Percentiles rank a stretch among this genome's conserved stretches.
These are phyloP conservation scores for Cercospora sp. DNA, from an alignment of 2,329 filamentous ascomycete genomes.

Conservation along the genomic window DNA sequence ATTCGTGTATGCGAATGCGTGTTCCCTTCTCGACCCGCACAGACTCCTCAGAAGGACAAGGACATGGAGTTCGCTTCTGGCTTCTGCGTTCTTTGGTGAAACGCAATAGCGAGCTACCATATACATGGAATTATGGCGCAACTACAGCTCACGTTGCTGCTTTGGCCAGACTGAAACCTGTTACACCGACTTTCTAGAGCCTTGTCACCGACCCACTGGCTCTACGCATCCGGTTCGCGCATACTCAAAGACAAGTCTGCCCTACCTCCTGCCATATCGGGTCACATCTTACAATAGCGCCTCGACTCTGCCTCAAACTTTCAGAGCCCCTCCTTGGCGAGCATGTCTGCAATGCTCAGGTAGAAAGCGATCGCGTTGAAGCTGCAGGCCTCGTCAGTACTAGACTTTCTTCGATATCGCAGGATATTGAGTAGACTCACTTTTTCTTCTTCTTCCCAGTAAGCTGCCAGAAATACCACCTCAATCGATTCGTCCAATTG, in stretches of 20 bases:
- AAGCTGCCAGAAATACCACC: conserved; percentile 59
- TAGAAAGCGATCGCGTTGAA: conserved; percentile 66
- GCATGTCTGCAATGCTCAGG: conserved; percentile 60
- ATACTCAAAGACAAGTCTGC: neutral
- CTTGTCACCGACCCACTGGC: neutral
- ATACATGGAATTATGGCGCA: neutral
- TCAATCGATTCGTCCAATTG: conserved; percentile 64
- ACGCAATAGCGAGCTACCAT: neutral
- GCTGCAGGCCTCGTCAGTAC: conserved; percentile 34
- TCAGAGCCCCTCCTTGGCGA: conserved; percentile 43
- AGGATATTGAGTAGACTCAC: conserved; percentile 3
- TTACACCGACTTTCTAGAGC: neutral
- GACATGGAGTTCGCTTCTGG: too few relatives aligned
- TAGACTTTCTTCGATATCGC: neutral
- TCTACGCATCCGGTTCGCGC: neutral
- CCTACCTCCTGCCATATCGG: neutral
- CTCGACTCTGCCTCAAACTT: neutral
- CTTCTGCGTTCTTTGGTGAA: neutral
- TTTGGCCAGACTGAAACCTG: neutral
- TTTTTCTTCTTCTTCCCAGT: conserved; percentile 57
- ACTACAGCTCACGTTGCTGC: neutral
- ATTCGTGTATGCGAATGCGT: neutral
- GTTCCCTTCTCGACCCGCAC: neutral
- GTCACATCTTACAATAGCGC: neutral
- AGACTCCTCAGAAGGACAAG: too few relatives aligned